A percentile compares a stretch with the other conserved stretches of the same genome.
phyloP scores from a whole-genome alignment of 177 flowering plant genomes.

The Vitis hybrid region DNA sequence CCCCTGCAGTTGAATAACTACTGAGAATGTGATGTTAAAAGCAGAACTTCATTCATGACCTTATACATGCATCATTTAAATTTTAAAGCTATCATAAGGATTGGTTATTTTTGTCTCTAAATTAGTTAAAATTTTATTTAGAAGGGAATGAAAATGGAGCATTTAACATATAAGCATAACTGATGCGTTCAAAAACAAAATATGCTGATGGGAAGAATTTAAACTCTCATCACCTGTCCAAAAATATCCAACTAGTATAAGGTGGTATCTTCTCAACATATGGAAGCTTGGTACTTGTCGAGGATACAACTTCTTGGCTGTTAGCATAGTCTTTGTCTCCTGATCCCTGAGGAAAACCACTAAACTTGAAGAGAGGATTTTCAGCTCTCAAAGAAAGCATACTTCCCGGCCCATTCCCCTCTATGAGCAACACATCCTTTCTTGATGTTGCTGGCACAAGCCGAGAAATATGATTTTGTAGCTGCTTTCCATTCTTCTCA shows the following conservation, averaged over 20 bases:
- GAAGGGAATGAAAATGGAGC: not conserved
- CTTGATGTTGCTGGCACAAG: slow-evolving; percentile 33
- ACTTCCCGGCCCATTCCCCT: slow-evolving; percentile 28
- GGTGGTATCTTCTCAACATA: slow-evolving; percentile 73
- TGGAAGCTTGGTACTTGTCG: slow-evolving; percentile 62
- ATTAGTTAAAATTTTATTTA: not conserved
- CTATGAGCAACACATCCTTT: slow-evolving; percentile 18
- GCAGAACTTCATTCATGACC: not conserved
- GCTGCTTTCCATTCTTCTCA: slow-evolving; percentile 46
- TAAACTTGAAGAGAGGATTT: slow-evolving; percentile 43
- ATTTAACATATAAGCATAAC: not conserved
- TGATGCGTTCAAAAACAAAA: not conserved
- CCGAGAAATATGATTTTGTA: slow-evolving; percentile 43
- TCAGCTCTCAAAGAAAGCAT: slow-evolving; percentile 54
- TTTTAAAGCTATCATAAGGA: not conserved
- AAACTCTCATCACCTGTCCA: slow-evolving; percentile 57
- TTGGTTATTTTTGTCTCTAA: not conserved
- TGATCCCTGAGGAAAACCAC: slow-evolving; percentile 47
- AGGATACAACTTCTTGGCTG: slow-evolving; percentile 43
- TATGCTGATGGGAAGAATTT: not conserved
- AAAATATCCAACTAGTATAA: slow-evolving; percentile 94
- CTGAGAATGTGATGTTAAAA: not conserved
- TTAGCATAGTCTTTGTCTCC: slow-evolving; percentile 56
- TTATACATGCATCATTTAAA: not conserved
- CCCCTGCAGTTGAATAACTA: not conserved